Base-by-base conservation (phyloP, 2,329 filamentous ascomycete species). In the Coniochaeta sp. region DNA sequence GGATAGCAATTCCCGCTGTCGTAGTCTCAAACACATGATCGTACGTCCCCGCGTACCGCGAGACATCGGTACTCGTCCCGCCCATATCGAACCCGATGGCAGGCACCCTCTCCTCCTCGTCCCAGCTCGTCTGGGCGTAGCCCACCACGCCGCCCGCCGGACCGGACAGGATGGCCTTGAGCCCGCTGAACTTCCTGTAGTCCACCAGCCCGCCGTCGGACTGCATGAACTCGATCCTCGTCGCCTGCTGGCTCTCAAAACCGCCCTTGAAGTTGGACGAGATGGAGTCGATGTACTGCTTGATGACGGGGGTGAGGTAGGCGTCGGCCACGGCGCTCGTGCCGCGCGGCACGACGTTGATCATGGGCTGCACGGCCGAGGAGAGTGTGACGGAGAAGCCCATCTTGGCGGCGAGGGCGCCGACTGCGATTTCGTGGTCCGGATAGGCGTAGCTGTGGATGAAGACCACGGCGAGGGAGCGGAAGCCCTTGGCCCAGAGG, bases 1-100 rank as follows among this genome's bases (percentile, higher is more conserved):
- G 82, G 16, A 86, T 85, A 3, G 81, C 82, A 2, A 86, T 79
- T 32, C 83, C 83, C 2, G 84, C 83, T 13, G 82, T 84, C 2
- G 82, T 86, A 0, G 83, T 86, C 59, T 86, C 83, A 55, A 86
- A 86, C 4, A 86, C 80, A 58, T 87, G 84, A 54, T 87, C 84
- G 58, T 85, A 82, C 50, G 81, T 70, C 22, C 84, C 84, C n/a
- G 77, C 78, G 58, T 84, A 86, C 48, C 83, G 69, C 49, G 79
- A 83, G 16, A 86, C 82, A 63, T 87, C 83, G 2, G 57, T 58
- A 5, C 50, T 46, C 0, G 53, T 58, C 28, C 59, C 54, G 20
- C 55, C 61, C 84, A 89, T 89, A 57, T 89, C 86, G 60, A 89
- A 89, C 1, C 86, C 85, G 60, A 89, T 87, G 4, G 89, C 80